Evolutionary conservation across 2,329 filamentous ascomycete species (phyloP).

Genomic region (Fusarium metavorans): DNA sequence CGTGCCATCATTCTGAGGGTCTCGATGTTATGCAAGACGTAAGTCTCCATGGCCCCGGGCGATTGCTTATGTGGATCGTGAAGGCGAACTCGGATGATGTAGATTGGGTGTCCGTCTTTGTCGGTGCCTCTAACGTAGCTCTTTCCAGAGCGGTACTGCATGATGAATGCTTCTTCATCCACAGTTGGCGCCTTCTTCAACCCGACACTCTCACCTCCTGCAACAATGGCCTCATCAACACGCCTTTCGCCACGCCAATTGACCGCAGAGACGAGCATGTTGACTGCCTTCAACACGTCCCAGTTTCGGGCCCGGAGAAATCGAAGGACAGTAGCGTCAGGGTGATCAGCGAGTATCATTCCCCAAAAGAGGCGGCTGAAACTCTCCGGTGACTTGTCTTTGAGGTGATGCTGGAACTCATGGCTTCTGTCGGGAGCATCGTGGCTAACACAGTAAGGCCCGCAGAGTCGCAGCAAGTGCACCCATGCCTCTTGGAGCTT

Average conservation of each 20-base stretch:
- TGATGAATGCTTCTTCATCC: slow-evolving; percentile 52
- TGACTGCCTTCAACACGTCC: slow-evolving; percentile 53
- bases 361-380: slow-evolving; percentile 31
- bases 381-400: slow-evolving; percentile 20
- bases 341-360: slow-evolving; percentile 46
- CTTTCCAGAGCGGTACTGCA: slow-evolving; percentile 54
- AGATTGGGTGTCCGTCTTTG: slow-evolving; percentile 51
- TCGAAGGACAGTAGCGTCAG: slow-evolving; percentile 54
- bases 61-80: slow-evolving; percentile 48
- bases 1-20: slow-evolving; percentile 46
- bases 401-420: slow-evolving; percentile 8
- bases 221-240: slow-evolving; percentile 49
- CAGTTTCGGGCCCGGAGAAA: slow-evolving; percentile 57
- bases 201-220: slow-evolving; percentile 49
- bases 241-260: slow-evolving; percentile 52
- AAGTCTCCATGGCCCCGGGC: slow-evolving; percentile 51
- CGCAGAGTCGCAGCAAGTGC: slow-evolving; percentile 30
- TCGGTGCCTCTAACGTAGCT: slow-evolving; percentile 53
- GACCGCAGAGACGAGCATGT: slow-evolving; percentile 53
- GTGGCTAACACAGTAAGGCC: neutral
- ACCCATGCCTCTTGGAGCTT: slow-evolving; percentile 35
- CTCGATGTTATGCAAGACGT: slow-evolving; percentile 56
- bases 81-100: slow-evolving; percentile 48
- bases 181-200: slow-evolving; percentile 34
- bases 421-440: slow-evolving; percentile 3